Base-by-base conservation (phyloP, 257 asterid genomes). In the Petunia secreta region DNA sequence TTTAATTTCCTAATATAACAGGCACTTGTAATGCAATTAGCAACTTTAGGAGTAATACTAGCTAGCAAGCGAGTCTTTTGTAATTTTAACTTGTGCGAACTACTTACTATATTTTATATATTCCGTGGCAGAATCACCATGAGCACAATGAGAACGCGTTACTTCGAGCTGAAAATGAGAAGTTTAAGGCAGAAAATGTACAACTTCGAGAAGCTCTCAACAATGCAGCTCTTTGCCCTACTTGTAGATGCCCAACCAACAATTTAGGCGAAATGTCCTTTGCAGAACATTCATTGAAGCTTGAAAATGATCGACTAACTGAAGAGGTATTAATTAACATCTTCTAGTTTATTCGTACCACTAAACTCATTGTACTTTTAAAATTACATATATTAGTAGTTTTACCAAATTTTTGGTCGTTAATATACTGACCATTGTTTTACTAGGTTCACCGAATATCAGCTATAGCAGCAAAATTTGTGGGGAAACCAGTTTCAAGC, bases 111-210 rank as follows among this genome's bases (percentile, higher is more conserved):
- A 25, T 25, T 25, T 25, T 25, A 25, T 25, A 0, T 40, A 3
- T 36, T 15, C 37, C 44, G 4, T 52, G 3, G 7, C 64, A 85
- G 88, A 5, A 79, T 1, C 74, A 82, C 48, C 38, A 25, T 2
- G 84, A 75, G 52, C 83, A 78, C n/a, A 6, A 2, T 4, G 79
- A 75, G 0, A 75, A 52, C 58, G 1, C 9, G 9, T 58, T 43
- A 1, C 88, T 85, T 14, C 67, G 63, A 43, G 48, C 34, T 75
- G 82, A 82, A 3, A 82, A 82, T 9, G 82, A 79, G 1, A 85
- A 57, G 48, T 83, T 82, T 6, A 80, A 59, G 1, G 8, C 15
- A 0, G 84, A 85, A 36, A 79, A 85, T 38, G 16, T 54, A 3
- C 68, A 55, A 10, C 54, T 48, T 15, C 80, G n/a, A 43, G 78